Evolutionary conservation across 441 rosid genomes (phyloP).

Genomic region (Adansonia madagascariensis): DNA sequence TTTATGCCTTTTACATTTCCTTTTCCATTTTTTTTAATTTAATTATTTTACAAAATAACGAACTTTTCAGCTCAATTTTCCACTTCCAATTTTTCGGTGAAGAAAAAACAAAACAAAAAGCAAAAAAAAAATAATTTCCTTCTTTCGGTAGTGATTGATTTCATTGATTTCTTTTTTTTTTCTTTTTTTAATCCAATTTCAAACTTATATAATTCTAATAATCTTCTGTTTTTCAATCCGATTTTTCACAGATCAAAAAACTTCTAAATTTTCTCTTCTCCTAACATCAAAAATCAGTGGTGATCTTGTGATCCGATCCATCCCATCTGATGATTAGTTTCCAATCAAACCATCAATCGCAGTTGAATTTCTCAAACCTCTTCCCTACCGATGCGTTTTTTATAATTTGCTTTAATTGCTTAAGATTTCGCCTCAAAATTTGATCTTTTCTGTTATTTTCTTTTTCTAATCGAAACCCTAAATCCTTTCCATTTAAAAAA

Average conservation of each 20-base stretch:
- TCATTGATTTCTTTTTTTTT: not conserved
- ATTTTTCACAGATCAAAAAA: conserved; percentile 9
- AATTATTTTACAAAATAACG: conserved; percentile 13
- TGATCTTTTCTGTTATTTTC: conserved; percentile 34
- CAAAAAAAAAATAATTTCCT: conserved; percentile 38
- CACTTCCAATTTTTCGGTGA: conserved; percentile 38
- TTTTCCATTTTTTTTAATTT: not conserved
- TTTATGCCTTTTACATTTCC: not conserved
- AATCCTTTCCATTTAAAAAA: conserved; percentile 1
- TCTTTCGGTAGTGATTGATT: conserved; percentile 8
- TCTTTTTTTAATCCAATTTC: conserved; percentile 11
- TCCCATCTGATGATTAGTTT: conserved; percentile 84
- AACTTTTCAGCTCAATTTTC: conserved; percentile 25
- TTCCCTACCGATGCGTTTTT: conserved; percentile 74
- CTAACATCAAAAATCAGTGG: not conserved
- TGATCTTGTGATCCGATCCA: conserved; percentile 31
- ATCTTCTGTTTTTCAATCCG: not conserved
- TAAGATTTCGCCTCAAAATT: conserved; percentile 82
- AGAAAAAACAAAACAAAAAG: conserved; percentile 22
- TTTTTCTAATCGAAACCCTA: not conserved
- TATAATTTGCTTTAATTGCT: conserved; percentile 76
- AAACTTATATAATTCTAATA: conserved; percentile 10
- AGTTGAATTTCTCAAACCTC: conserved; percentile 53
- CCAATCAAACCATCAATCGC: conserved; percentile 56
- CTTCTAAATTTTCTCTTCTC: not conserved